Base-by-base conservation (phyloP, 192 early-diverging fungal species). In the Umbelopsis vinacea region DNA sequence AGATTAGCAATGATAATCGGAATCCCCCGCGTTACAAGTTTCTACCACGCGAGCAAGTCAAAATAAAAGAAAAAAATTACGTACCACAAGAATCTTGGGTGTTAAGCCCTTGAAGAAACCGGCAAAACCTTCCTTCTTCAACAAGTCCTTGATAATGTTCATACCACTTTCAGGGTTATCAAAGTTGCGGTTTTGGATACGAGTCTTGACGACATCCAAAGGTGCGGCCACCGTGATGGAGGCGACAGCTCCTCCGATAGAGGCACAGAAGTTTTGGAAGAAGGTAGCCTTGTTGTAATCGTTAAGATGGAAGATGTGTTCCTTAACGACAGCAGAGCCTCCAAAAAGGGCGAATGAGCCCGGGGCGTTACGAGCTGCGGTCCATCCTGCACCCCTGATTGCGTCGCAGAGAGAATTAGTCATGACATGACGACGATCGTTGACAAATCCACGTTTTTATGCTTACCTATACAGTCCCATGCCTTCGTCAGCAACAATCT, bases 161-260 rank as follows among this genome's bases (percentile, higher is more conserved):
- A 89, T 81, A 71, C 97, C 97, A 60, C 91, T 88, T 79, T 96
- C 93, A 21, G 94, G 94, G 74, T 90, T 88, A 14, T 94, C 95
- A 74, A 91, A 93, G 71, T 94, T 90, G 66, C 91, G 89, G 66
- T 94, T 92, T 83, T 99, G 97, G 80, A 99, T 99, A 53, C 97
- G 93, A 21, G 97, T 99, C 89, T 99, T 99, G 86, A 99, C 94
- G 17, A 99, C 96, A 80, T 99, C 97, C 73, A 99, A 86, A 60
- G 97, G 97, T 24, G 95, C 95, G 43, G 97, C 94, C 43, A 98
- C 91, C 9, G 94, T 92, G 75, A 99, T 92, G 52, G 93, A 95
- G 21, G 97, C 96, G 48, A 97, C 86, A 21, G 97, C 94, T 50
- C 97, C 97, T 70, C 93, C 95, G 76, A 99, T 97, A 29, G 96